Conservation (phyloP, 148 eudicot species). For the Oxyria digyna region DNA sequence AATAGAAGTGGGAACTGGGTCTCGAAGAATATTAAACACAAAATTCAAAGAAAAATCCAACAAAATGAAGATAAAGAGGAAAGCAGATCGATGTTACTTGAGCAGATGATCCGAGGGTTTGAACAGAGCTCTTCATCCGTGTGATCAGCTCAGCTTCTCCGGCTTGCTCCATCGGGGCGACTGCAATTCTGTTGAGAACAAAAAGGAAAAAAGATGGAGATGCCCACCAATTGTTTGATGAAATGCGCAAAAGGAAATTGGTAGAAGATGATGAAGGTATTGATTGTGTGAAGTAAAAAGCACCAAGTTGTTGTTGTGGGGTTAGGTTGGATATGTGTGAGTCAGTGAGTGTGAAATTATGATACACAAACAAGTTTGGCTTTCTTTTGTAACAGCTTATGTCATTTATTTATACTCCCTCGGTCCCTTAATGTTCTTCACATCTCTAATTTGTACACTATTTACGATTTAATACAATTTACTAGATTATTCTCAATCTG, state of each 20-base stretch:
- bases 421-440: too few species aligned
- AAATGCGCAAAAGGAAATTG: neutral
- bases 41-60: neutral
- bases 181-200: neutral
- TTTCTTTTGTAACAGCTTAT: neutral
- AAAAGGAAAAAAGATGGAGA: neutral
- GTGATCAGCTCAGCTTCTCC: constrained; percentile 6
- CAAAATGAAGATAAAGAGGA: neutral
- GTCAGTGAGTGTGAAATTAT: neutral
- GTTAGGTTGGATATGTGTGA: neutral
- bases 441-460: too few species aligned
- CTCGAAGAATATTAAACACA: neutral
- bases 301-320: neutral
- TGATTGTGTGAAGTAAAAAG: neutral
- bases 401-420: too few species aligned
- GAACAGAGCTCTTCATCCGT: constrained; percentile 3
- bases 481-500: too few species aligned
- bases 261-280: neutral
- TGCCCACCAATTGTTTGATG: neutral
- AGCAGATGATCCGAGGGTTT: constrained; percentile 5
- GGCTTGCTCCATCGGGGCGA: neutral
- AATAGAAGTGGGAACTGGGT: neutral
- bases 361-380: neutral
- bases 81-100: neutral
- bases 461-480: too few species aligned